These are phyloP conservation scores for Colletotrichum theobromicola DNA, from an alignment of 2,329 filamentous ascomycete species.

Conservation along the genomic window DNA sequence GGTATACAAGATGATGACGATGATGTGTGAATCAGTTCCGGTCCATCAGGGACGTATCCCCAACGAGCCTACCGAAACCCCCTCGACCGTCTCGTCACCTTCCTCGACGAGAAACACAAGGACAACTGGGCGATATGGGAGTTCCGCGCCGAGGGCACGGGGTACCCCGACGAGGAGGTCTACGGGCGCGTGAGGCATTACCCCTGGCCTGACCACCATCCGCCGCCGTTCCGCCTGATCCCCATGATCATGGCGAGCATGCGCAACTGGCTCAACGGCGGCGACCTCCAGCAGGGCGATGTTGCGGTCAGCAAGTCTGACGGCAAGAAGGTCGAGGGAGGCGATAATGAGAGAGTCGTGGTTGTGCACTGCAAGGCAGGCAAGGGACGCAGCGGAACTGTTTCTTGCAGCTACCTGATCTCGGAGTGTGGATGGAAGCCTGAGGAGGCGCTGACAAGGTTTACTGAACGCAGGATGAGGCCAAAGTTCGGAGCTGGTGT, in stretches of 20 bases:
- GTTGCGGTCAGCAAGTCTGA: slow-evolving; percentile 1
- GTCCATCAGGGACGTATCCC: slow-evolving; percentile 87
- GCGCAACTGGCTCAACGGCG: slow-evolving; percentile 80
- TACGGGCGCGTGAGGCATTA: slow-evolving; percentile 88
- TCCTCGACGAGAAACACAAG: slow-evolving; percentile 85
- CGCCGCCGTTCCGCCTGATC: slow-evolving; percentile 88
- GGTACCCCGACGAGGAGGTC: slow-evolving; percentile 90
- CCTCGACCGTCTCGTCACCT: slow-evolving; percentile 83
- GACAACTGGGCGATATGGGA: slow-evolving; percentile 96
- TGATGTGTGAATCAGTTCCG: slow-evolving; percentile 68
- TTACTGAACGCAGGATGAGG: slow-evolving; percentile 86
- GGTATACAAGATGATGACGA: neutral
- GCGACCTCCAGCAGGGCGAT: slow-evolving; percentile 37
- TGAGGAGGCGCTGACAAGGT: slow-evolving; percentile 58
- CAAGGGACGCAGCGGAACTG: slow-evolving; percentile 90
- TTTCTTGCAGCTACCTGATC: slow-evolving; percentile 88
- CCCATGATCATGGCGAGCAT: slow-evolving; percentile 91
- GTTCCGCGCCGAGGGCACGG: slow-evolving; percentile 94
- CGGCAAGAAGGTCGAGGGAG: slow-evolving; percentile 25
- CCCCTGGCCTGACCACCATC: slow-evolving; percentile 97
- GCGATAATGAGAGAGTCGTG: slow-evolving; percentile 65
- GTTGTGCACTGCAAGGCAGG: slow-evolving; percentile 98
- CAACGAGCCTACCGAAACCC: slow-evolving; percentile 94
- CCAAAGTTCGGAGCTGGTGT: slow-evolving; percentile 88
- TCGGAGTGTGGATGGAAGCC: slow-evolving; percentile 74